Evolutionary conservation across 345 rosid species (phyloP), one percentile per base, ranked within the genome.

Genomic region (Eucalyptus regnans): DNA sequence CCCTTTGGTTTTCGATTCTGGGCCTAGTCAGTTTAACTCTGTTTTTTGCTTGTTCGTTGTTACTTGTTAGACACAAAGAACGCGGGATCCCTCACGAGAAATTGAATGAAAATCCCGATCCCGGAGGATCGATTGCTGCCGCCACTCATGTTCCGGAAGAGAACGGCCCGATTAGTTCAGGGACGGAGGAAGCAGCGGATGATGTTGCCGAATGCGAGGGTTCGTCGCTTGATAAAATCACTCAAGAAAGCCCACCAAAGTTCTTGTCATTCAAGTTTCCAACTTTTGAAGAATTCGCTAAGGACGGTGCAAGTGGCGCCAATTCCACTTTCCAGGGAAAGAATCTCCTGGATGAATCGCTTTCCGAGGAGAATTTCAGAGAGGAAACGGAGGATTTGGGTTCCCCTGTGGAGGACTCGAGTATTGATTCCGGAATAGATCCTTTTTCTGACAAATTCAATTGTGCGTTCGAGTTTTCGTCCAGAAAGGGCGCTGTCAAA

Each of bases 181-280:
- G 33, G 4, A 7, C 71, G 44, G 64, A 84, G 58, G 91, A 87
- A 33, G 48, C 71, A 49, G 93, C 91, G 80, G 71, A 87, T 86
- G 27, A 54, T 27, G 89, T 71, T 56, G 89, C 87, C 29, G 49
- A 66, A 64, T 87, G 79, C 64, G 88, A 87, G 87, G 44, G 29
- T 48, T 71, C 80, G 86, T 46, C 12, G 52, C 20, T 50, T 27
- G 88, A 84, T 86, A 91, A 89, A n/a, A 41, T 86, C 13, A 88
- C 90, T 43, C 92, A 89, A 52, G 90, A 86, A 18, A 94, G 93
- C n/a, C 86, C 93, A 7, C 91, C 97, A 23, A 91, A 94, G 41
- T 90, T 92, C 88, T 94, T 96, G 91, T 94, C 97, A 87, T 97
- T 97, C 93, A 90, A 96, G 90, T 97, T 92, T 89, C 98, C 93